Evolutionary conservation across 1,284 basidiomycete species (phyloP).

Genomic region (Cystobasidium pallidum): DNA sequence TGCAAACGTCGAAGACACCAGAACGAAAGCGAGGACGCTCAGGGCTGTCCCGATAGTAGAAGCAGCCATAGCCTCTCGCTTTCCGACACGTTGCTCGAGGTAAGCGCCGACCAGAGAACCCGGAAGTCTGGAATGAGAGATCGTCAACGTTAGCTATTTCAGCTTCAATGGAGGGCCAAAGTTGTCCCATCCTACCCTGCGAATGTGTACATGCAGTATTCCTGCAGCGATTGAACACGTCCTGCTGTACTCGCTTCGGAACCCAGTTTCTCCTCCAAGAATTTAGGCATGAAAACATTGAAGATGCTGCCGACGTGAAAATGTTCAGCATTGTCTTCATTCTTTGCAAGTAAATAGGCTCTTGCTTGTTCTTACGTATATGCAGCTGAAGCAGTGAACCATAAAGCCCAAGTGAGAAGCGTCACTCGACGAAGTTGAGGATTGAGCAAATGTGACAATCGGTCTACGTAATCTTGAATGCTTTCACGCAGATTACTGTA

Average conservation of each 20-base stretch:
- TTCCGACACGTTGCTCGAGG: slow-evolving; percentile 75
- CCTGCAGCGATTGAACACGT: slow-evolving; percentile 49
- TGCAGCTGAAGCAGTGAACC: slow-evolving; percentile 63
- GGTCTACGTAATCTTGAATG: slow-evolving; percentile 68
- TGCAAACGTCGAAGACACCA: slow-evolving; percentile 66
- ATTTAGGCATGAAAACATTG: slow-evolving; percentile 91
- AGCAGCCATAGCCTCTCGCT: slow-evolving; percentile 73
- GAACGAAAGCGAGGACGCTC: slow-evolving; percentile 74
- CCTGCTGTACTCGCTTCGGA: slow-evolving; percentile 38
- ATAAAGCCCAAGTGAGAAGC: slow-evolving; percentile 70
- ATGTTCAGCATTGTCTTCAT: no score
- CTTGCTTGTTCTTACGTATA: slow-evolving; percentile 48
- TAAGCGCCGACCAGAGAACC: slow-evolving; percentile 71
- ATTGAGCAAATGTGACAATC: slow-evolving; percentile 74
- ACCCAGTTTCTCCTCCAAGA: slow-evolving; percentile 68
- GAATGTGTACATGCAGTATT: slow-evolving; percentile 70
- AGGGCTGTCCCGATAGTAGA: slow-evolving; percentile 80
- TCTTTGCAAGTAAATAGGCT: no score
- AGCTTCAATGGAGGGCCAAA: background rate
- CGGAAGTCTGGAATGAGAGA: slow-evolving; percentile 28
- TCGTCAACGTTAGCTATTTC: background rate
- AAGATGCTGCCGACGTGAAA: slow-evolving; percentile 82
- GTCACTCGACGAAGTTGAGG: slow-evolving; percentile 60
- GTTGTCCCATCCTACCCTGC: slow-evolving; percentile 66
- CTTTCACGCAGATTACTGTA: slow-evolving; percentile 59